A percentile compares a stretch with the other conserved stretches of the same genome.
These are phyloP conservation scores for Stephanocyclus meneghinianus DNA, from an alignment of 352 stramenopile species.

Conservation along the genomic window DNA sequence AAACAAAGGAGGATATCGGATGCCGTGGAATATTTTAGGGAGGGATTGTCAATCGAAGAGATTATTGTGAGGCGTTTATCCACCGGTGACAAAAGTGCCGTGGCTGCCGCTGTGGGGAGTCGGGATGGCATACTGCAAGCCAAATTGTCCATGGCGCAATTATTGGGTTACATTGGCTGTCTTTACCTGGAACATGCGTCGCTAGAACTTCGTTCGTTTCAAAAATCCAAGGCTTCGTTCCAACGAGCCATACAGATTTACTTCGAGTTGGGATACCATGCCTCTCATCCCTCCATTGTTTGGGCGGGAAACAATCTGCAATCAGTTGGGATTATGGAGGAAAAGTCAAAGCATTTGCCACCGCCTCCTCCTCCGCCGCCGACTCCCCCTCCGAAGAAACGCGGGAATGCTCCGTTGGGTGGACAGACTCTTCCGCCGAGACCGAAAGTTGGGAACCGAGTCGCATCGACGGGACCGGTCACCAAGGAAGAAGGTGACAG, in stretches of 20 bases:
- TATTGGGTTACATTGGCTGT: slow-evolving; percentile 32
- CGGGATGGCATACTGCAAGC: slow-evolving; percentile 12
- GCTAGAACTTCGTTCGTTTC: slow-evolving; percentile 12
- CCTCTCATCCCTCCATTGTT: slow-evolving; percentile 25
- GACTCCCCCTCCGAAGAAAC: slow-evolving; percentile 2
- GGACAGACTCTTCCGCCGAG: too few species aligned
- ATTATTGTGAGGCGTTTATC: not conserved
- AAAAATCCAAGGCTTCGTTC: slow-evolving; percentile 28
- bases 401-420: not conserved
- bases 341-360: slow-evolving; percentile 8
- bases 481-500: slow-evolving; percentile 13
- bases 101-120: not conserved
- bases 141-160: slow-evolving; percentile 36
- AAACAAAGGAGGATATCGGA: slow-evolving; percentile 24
- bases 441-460: too few species aligned
- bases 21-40: slow-evolving; percentile 28
- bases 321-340: slow-evolving; percentile 6
- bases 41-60: slow-evolving; percentile 18
- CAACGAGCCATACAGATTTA: slow-evolving; percentile 30
- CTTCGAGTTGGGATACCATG: slow-evolving; percentile 25
- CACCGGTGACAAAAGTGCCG: not conserved
- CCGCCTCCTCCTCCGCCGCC: slow-evolving; percentile 6
- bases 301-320: slow-evolving; percentile 34
- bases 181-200: slow-evolving; percentile 28
- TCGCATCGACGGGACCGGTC: not conserved